A percentile compares a stretch with the other conserved stretches of the same genome.
Conservation (phyloP, 257 asterid genomes). For the Ligustrum vulgare region DNA sequence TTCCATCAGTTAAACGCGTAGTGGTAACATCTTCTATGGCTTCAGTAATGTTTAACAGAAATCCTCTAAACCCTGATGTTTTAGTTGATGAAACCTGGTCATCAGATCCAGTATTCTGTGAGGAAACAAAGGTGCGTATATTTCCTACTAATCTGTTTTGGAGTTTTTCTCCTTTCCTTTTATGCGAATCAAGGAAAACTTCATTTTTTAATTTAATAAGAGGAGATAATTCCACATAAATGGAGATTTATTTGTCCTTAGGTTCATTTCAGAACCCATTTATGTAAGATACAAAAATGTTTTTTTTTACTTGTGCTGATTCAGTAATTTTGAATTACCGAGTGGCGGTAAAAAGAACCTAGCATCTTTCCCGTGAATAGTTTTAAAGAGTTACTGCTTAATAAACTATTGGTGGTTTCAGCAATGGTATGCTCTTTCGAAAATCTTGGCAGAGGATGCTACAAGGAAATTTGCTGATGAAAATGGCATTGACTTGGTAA, state of each 20-base stretch:
- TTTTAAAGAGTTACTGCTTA: too few species aligned
- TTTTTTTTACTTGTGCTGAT: background rate
- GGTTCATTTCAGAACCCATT: too few species aligned
- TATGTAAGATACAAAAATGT: too few species aligned
- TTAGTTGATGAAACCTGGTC: constrained; percentile 43
- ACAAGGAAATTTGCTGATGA: constrained; percentile 51
- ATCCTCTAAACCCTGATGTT: constrained; percentile 21
- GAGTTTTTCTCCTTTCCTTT: background rate
- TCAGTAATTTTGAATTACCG: background rate
- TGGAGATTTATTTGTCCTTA: background rate
- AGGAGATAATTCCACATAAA: background rate
- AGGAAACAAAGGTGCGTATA: constrained; percentile 45
- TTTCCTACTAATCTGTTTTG: background rate
- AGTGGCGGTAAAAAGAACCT: too few species aligned
- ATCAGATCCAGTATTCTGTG: constrained; percentile 39
- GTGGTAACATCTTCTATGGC: constrained; percentile 39
- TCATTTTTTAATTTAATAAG: too few species aligned
- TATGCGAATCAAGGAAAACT: background rate
- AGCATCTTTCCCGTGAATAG: too few species aligned
- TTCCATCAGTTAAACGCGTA: constrained; percentile 27
- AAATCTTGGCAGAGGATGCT: constrained; percentile 68
- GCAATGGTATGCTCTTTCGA: constrained; percentile 53
- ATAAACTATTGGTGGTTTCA: constrained; percentile 12
- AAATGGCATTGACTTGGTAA: constrained; percentile 52
- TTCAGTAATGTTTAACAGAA: constrained; percentile 19